A percentile compares a stretch with the other conserved stretches of the same genome.
Evolutionary conservation across 352 stramenopile species (phyloP).

Genomic region (Hyaloperonospora brassicae): DNA sequence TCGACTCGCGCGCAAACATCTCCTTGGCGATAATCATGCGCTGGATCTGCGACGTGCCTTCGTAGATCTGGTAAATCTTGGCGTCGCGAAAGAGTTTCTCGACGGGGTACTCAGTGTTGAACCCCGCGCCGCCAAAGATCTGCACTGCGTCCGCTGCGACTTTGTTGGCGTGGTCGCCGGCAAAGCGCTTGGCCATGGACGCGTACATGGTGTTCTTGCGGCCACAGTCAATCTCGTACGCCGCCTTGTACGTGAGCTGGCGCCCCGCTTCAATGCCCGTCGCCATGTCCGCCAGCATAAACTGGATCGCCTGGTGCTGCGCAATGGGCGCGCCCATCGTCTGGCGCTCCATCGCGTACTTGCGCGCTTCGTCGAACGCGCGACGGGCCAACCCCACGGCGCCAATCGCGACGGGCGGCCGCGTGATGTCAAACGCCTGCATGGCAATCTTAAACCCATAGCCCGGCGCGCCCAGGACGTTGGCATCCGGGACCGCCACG

Average conservation of each 20-base stretch:
- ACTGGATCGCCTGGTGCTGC: conserved; percentile 83
- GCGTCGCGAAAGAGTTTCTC: conserved; percentile 89
- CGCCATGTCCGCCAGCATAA: conserved; percentile 88
- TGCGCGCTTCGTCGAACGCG: conserved; percentile 84
- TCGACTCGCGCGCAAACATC: conserved; percentile 59
- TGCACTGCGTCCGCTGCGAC: conserved; percentile 83
- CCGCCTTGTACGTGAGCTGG: conserved; percentile 83
- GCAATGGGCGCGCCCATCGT: conserved; percentile 83
- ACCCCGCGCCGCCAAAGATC: conserved; percentile 86
- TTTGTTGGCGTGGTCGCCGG: conserved; percentile 82
- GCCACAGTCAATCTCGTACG: conserved; percentile 84
- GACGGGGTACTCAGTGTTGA: conserved; percentile 90
- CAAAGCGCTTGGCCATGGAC: conserved; percentile 89
- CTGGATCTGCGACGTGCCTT: conserved; percentile 89
- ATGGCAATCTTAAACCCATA: conserved; percentile 91
- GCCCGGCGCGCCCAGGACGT: conserved; percentile 79
- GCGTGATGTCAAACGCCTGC: conserved; percentile 88
- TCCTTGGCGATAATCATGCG: conserved; percentile 87
- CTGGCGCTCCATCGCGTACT: conserved; percentile 81
- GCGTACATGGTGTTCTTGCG: conserved; percentile 86
- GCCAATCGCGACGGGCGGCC: conserved; percentile 79
- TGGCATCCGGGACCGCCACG: conserved; percentile 80
- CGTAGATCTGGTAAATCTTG: conserved; percentile 91
- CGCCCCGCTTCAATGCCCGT: conserved; percentile 84
- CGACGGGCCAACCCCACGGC: conserved; percentile 80